Percentiles rank a stretch among this genome's conserved stretches.
These are phyloP conservation scores for Vitis hybrid DNA, from an alignment of 177 flowering plant species.

Conservation along the genomic window DNA sequence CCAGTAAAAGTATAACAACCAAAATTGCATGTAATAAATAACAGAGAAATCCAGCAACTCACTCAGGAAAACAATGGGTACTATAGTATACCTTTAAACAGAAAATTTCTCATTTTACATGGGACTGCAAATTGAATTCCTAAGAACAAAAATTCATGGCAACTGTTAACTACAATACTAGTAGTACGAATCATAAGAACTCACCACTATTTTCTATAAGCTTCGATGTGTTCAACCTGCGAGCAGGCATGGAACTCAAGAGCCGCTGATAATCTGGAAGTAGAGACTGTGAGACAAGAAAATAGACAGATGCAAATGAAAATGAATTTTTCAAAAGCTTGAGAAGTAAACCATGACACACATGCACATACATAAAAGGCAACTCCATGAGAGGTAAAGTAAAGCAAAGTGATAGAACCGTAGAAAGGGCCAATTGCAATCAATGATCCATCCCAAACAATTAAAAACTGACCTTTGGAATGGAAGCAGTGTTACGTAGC, in stretches of 20 bases:
- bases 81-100: too few relatives aligned
- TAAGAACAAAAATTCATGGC: too few relatives aligned
- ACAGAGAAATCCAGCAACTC: too few relatives aligned
- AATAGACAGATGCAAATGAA: slow-evolving; percentile 39
- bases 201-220: slow-evolving; percentile 92
- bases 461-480: slow-evolving; percentile 70
- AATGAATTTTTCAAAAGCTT: slow-evolving; percentile 16
- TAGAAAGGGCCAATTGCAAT: too few relatives aligned
- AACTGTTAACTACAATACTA: background rate
- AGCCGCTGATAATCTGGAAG: slow-evolving; percentile 99
- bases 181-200: slow-evolving; percentile 9
- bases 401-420: too few relatives aligned
- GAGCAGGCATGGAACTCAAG: slow-evolving; percentile 86
- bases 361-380: too few relatives aligned
- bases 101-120: too few relatives aligned
- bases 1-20: too few relatives aligned
- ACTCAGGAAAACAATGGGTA: too few relatives aligned
- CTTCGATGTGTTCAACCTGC: slow-evolving; percentile 91
- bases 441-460: too few relatives aligned
- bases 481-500: slow-evolving; percentile 68
- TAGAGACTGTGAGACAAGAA: slow-evolving; percentile 82
- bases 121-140: background rate
- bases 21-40: too few relatives aligned
- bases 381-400: too few relatives aligned
- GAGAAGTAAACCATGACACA: slow-evolving; percentile 2